phyloP scores from a whole-genome alignment of 495 filamentous ascomycete species.

The Penicillium roqueforti region DNA sequence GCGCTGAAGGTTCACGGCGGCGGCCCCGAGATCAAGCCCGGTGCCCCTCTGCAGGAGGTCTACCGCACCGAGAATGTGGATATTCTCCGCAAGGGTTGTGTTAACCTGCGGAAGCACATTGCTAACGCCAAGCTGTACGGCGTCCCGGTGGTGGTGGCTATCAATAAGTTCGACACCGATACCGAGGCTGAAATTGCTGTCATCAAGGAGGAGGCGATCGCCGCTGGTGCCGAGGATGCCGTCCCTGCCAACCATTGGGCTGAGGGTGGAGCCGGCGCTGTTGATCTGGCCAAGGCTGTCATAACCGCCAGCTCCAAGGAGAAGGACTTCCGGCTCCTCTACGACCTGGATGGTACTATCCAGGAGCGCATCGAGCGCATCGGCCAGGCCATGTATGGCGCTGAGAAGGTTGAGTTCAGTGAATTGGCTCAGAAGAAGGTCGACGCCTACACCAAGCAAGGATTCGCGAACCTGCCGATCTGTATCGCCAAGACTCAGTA shows the following conservation, averaged over 20 bases:
- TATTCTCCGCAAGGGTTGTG: conserved; percentile 78
- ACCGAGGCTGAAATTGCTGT: conserved; percentile 88
- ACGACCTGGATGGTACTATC: conserved; percentile 72
- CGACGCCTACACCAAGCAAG: conserved; percentile 88
- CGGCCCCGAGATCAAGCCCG: conserved; percentile 85
- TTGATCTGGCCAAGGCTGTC: conserved; percentile 85
- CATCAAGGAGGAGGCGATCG: conserved; percentile 84
- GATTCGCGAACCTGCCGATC: conserved; percentile 87
- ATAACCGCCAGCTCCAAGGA: conserved; percentile 77
- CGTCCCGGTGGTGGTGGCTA: conserved; percentile 92
- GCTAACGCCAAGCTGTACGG: conserved; percentile 82
- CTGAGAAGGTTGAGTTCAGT: conserved; percentile 84
- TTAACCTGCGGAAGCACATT: conserved; percentile 94
- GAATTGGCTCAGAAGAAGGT: conserved; percentile 94
- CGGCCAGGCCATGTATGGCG: conserved; percentile 90
- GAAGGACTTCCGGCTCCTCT: conserved; percentile 88
- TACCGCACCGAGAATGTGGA: conserved; percentile 94
- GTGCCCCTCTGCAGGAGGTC: conserved; percentile 72
- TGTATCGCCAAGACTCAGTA: conserved; percentile 99
- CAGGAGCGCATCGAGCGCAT: conserved; percentile 91
- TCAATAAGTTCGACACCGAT: conserved; percentile 94
- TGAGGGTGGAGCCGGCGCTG: conserved; percentile 85
- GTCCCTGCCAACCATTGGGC: conserved; percentile 96
- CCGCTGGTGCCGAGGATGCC: conserved; percentile 89
- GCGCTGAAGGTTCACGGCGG: conserved; percentile 96